phyloP scores from a whole-genome alignment of 257 asterid genomes.

The Solanum gracilifrons region DNA sequence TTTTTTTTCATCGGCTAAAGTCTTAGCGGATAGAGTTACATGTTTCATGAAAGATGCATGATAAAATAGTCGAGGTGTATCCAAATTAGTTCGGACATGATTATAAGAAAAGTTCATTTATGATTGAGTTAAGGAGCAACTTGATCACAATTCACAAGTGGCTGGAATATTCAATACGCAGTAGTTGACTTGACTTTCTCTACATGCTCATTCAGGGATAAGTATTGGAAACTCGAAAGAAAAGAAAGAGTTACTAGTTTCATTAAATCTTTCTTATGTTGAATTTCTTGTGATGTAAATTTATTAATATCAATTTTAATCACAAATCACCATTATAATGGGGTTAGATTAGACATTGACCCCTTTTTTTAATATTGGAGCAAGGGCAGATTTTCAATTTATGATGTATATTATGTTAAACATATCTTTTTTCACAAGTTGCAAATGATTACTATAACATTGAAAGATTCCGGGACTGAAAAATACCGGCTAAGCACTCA shows the following conservation, averaged over 20 bases:
- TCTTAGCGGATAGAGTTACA: neutral
- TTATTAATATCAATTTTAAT: neutral
- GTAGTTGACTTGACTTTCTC: neutral
- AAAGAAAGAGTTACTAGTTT: neutral
- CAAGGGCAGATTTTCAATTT: neutral
- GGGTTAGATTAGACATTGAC: neutral
- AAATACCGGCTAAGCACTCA: no score
- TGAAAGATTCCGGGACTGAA: no score
- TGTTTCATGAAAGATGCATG: neutral
- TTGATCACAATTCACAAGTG: neutral
- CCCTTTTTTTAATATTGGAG: neutral
- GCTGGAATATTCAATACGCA: neutral
- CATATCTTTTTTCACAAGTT: neutral
- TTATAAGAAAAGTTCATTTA: neutral
- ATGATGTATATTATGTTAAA: neutral
- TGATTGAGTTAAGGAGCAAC: neutral
- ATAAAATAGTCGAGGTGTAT: neutral
- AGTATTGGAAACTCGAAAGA: neutral
- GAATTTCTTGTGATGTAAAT: neutral
- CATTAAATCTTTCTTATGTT: neutral
- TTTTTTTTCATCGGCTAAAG: neutral
- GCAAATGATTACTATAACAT: neutral
- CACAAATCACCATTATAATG: neutral
- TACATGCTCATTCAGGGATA: neutral
- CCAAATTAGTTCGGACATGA: neutral